Percentiles rank a stretch among this genome's conserved stretches.
Conservation (phyloP, 345 rosid species). For the Gynandropsis gynandra region DNA sequence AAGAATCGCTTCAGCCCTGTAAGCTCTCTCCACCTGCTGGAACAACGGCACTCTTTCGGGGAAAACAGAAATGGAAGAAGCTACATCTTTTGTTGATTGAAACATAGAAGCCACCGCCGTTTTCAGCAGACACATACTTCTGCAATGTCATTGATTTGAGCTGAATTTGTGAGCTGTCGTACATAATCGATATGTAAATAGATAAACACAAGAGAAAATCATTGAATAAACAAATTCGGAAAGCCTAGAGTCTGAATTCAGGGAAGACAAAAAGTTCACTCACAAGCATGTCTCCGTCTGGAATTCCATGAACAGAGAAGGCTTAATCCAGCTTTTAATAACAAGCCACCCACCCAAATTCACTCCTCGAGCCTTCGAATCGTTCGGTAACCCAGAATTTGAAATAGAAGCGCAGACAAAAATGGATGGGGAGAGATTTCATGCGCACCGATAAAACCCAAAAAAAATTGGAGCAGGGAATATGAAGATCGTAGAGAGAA, state of each 20-base stretch:
- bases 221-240: no score
- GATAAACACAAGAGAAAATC: not conserved
- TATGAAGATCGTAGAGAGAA: not conserved
- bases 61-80: constrained; percentile 69
- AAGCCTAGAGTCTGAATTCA: not conserved
- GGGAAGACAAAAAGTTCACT: constrained; percentile 20
- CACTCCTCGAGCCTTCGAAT: constrained; percentile 62
- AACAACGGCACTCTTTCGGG: constrained; percentile 76
- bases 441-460: constrained; percentile 9
- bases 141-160: constrained; percentile 49
- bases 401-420: not conserved
- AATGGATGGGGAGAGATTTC: not conserved
- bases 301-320: constrained; percentile 62
- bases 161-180: constrained; percentile 73
- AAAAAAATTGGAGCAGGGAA: constrained; percentile 15
- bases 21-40: constrained; percentile 89
- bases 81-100: constrained; percentile 44
- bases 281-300: constrained; percentile 73
- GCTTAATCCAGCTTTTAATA: constrained; percentile 76
- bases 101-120: constrained; percentile 56
- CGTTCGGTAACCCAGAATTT: constrained; percentile 37
- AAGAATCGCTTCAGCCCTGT: constrained; percentile 57
- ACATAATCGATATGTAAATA: constrained; percentile 17
- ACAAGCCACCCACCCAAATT: constrained; percentile 80
- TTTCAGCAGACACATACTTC: constrained; percentile 54